Percentiles rank a stretch among this genome's conserved stretches.
These are phyloP conservation scores for Leccinum variicolor DNA, from an alignment of 768 basidiomycete genomes.

Conservation along the genomic window DNA sequence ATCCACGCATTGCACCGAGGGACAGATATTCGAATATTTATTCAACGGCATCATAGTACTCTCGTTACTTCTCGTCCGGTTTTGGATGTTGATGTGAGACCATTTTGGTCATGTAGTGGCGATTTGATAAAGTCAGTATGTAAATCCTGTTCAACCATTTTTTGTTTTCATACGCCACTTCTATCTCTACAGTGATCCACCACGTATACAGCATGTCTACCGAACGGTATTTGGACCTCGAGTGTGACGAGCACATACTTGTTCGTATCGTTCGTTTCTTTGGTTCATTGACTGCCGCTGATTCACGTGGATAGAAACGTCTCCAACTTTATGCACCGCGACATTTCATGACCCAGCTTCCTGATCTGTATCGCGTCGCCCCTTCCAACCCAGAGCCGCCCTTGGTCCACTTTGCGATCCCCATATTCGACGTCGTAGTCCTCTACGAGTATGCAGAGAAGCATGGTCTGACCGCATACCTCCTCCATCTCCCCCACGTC, in stretches of 20 bases:
- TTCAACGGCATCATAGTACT: not conserved
- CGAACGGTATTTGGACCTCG: not conserved
- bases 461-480: not conserved
- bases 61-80: not conserved
- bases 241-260: not conserved
- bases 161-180: not conserved
- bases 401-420: conserved; percentile 1
- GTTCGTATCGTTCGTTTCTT: not conserved
- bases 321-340: not conserved
- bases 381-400: not conserved
- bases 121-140: not conserved
- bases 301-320: not conserved
- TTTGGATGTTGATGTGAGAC: not conserved
- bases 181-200: not conserved
- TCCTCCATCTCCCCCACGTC: not conserved
- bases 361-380: not conserved
- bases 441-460: not conserved
- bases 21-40: not conserved
- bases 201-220: not conserved
- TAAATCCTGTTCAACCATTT: not conserved
- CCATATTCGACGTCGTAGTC: not conserved
- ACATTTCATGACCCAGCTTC: not conserved
- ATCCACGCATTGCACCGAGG: not conserved
- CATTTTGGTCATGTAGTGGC: not conserved
- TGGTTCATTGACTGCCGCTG: not conserved